Base-by-base conservation (phyloP, 2,329 filamentous ascomycete species). In the Ascochyta fabae region DNA sequence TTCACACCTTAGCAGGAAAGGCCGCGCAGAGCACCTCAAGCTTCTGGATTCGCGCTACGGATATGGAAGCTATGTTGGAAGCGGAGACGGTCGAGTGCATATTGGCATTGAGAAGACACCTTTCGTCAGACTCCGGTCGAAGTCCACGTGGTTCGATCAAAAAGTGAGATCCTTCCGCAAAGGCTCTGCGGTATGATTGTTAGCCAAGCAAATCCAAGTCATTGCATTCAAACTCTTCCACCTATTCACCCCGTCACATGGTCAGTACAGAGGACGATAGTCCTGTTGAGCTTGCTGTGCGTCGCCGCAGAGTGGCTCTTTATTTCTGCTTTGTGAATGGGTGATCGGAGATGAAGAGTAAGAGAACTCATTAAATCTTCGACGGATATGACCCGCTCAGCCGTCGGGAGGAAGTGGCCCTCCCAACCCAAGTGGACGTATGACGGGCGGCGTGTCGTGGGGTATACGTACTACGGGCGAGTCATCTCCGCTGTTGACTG, bases 81-180 rank as follows among this genome's bases (percentile, higher is more conserved):
- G 60, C 0, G 46, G 39, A 4, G 83, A 86, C 58, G 79, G 81
- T 0, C 72, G 73, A 7, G 67, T 72, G 0, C 81, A 85, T 51
- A 56, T 83, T 0, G 84, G 84, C 0, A 80, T 86, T 39, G 84
- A 87, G 31, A 66, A 76, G 23, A 74, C 79, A 23, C 79, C 80
- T 0, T 78, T 79, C 48, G 62, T 71, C 19, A 53, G 47, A 9
- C n/a, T 41, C 9, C 40, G 58, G 24, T 47, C 55, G 3, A 73
- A 59, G 19, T 45, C 57, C 22, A 64, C 54, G 4, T 61, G 60
- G 58, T 24, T 66, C 7, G 60, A 63, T 36, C 45, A 50, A 16
- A 62, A 53, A 22, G 39, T 63, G 1, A 24, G 19, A n/a, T 54
- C 47, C 1, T 59, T 51, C 16, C 59, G 54, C 4, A 56, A 58